Evolutionary conservation across 495 filamentous ascomycete genomes (phyloP).

Genomic region (Neurospora sp.): DNA sequence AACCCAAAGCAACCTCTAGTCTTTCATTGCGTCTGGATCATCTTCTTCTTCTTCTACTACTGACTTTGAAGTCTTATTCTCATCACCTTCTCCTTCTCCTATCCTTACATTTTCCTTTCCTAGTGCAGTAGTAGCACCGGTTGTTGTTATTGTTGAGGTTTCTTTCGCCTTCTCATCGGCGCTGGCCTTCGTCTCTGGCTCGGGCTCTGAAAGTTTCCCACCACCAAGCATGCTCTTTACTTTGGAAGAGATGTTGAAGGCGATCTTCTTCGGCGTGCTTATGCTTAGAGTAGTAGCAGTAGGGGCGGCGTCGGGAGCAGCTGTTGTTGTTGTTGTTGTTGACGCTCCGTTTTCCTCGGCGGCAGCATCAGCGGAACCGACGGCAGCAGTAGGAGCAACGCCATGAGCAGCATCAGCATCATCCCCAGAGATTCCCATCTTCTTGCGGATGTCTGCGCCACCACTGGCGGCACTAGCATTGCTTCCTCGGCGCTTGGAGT

Average conservation of each 20-base stretch:
- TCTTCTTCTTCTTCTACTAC: not conserved
- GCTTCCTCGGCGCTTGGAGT: slow-evolving; percentile 57
- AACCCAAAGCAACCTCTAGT: not conserved
- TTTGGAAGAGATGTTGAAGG: slow-evolving; percentile 33
- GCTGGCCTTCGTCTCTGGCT: not conserved
- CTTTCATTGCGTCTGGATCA: not conserved
- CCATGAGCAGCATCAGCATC: slow-evolving; percentile 10
- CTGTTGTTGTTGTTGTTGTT: slow-evolving; percentile 13
- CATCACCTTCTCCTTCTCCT: not conserved
- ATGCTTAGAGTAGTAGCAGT: not conserved
- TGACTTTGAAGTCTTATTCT: not conserved
- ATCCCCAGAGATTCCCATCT: slow-evolving; percentile 15
- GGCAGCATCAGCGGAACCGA: not conserved
- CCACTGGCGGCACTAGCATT: slow-evolving; percentile 8
- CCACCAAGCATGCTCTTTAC: slow-evolving; percentile 16
- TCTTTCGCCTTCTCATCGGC: not conserved
- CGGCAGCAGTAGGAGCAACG: not conserved
- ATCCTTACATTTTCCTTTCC: not conserved
- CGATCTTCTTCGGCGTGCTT: slow-evolving; percentile 30
- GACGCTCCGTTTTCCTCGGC: not conserved
- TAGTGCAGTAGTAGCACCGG: not conserved
- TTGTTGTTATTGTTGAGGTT: not conserved
- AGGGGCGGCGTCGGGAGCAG: slow-evolving; percentile 7
- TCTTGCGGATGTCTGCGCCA: slow-evolving; percentile 11
- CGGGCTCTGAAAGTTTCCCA: not conserved